phyloP scores from a whole-genome alignment of 2,329 filamentous ascomycete species.

The Ambrosiella cleistominuta region DNA sequence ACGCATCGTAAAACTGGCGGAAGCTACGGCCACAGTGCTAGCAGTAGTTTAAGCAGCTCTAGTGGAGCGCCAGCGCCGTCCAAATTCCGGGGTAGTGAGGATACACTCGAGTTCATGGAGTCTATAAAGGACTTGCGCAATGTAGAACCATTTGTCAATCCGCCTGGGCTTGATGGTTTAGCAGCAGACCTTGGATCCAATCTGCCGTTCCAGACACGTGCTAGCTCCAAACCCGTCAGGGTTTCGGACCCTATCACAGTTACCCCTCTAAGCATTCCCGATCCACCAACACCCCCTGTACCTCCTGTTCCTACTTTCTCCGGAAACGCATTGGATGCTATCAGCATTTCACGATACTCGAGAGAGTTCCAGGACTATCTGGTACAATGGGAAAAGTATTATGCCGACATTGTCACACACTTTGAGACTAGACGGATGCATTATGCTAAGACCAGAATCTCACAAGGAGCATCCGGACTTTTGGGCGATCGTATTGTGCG shows the following conservation, averaged over 20 bases:
- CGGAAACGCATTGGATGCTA: background rate
- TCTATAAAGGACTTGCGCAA: constrained; percentile 38
- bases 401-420: constrained; percentile 36
- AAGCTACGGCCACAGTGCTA: constrained; percentile 1
- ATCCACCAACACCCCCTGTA: constrained; percentile 33
- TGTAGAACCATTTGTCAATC: constrained; percentile 33
- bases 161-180: constrained; percentile 34
- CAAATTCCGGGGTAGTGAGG: constrained; percentile 30
- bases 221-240: constrained; percentile 25
- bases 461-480: constrained; percentile 28
- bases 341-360: background rate
- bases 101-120: constrained; percentile 36
- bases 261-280: constrained; percentile 28
- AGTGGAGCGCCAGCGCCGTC: background rate
- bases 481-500: constrained; percentile 15
- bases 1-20: background rate
- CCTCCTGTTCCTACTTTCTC: constrained; percentile 15
- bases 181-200: constrained; percentile 32
- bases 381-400: constrained; percentile 22
- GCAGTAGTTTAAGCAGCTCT: background rate
- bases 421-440: constrained; percentile 20
- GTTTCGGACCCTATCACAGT: constrained; percentile 18
- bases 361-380: constrained; percentile 11
- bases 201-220: constrained; percentile 37
- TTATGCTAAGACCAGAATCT: background rate